phyloP scores from a whole-genome alignment of 2,329 filamentous ascomycete species.

The Elsinoe necatrix region DNA sequence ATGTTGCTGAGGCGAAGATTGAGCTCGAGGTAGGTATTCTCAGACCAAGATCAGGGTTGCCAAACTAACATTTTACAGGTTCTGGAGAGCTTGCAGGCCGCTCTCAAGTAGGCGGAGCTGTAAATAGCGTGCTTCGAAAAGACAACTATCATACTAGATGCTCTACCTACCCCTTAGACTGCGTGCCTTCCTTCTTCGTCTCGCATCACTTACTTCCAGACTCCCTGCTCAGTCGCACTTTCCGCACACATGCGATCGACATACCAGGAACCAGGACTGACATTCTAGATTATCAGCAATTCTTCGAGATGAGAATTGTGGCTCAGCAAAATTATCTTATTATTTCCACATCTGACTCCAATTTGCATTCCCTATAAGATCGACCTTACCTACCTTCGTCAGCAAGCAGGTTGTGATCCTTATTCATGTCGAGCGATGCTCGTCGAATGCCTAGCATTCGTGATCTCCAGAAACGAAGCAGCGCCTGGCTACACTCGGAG shows the following conservation, averaged over 20 bases:
- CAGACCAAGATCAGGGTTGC: conserved; percentile 34
- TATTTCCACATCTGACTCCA: not conserved
- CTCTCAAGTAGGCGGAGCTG: conserved; percentile 61
- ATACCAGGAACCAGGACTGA: no score
- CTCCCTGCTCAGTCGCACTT: no score
- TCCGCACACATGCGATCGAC: no score
- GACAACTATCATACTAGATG: not conserved
- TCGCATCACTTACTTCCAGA: no score
- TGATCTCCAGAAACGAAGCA: conserved; percentile 24
- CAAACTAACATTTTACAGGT: conserved; percentile 45
- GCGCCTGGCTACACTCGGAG: conserved; percentile 19
- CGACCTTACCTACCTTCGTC: not conserved
- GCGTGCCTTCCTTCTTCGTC: not conserved
- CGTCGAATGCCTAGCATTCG: conserved; percentile 19
- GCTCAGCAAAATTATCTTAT: not conserved
- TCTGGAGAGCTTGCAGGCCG: conserved; percentile 72
- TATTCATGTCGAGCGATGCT: conserved; percentile 14
- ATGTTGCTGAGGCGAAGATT: conserved; percentile 98
- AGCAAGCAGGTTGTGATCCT: not conserved
- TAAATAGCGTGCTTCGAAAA: conserved; percentile 32
- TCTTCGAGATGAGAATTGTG: not conserved
- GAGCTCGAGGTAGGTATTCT: conserved; percentile 80
- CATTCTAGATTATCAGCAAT: not conserved
- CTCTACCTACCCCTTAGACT: no score
- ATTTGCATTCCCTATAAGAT: not conserved